Base-by-base conservation (phyloP, 768 basidiomycete species). In the Xerocomellus chrysenteron region DNA sequence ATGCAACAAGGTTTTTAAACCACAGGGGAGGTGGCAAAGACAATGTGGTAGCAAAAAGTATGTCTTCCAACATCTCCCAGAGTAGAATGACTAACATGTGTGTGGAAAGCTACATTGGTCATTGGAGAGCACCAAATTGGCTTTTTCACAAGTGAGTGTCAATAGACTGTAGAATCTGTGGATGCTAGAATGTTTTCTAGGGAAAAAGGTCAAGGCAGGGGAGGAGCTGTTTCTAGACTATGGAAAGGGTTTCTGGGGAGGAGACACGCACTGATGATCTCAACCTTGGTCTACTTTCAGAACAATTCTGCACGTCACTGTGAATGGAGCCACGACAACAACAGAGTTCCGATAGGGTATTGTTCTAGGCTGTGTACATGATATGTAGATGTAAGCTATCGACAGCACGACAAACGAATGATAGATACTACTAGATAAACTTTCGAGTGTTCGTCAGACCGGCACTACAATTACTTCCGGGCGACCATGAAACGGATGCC, bases 1-100 rank as follows among this genome's bases (percentile, higher is more conserved):
- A 82, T 64, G 67, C 73, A 42, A 78, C 75, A 0, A 68, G 80
- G 33, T 82, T 74, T 52, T 57, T 82, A 2, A 82, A 82, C 58
- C 76, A 78, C 50, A 44, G 26, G 1, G 2, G 10, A 2, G 24
- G 21, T 16, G 44, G 47, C 5, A 17, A 44, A 14, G 63, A 41
- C 4, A 64, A 67, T 48, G 64, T 68, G n/a, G 50, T 45, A 10
- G 71, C 73, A 52, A 54, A 0, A 2, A 9, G 76, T 77, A 54
- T 58, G 69, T 65, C 3, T 26, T 43, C 13, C 7, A 1, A 19
- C 32, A 7, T 53, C 16, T 19, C 4, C 16, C 19, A 19, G 43
- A 8, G 5, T 13, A 19, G 2, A 4, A 42, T 28, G 5, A 36
- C 21, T 52, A 13, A 54, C 33, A 36, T 35, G 2, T 0, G 2